A percentile compares a stretch with the other conserved stretches of the same genome.
Evolutionary conservation across 805 yeast species (phyloP).

Genomic region (Myxozyma sirexii): DNA sequence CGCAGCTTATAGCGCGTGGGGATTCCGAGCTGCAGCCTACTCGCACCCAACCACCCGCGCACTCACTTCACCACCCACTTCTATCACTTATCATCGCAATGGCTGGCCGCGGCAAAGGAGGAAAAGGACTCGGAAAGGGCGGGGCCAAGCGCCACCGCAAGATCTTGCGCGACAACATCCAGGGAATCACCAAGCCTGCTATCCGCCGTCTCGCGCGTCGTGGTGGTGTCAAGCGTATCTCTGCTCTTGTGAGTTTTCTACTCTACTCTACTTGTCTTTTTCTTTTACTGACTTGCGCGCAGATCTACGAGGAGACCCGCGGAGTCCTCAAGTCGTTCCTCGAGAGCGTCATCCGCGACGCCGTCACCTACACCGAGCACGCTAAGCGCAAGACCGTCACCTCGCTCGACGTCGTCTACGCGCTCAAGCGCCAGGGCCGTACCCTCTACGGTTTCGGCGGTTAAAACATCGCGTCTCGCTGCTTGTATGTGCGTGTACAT

Average conservation of each 20-base stretch:
- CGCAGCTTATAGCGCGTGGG: slow-evolving; percentile 13
- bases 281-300: neutral
- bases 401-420: slow-evolving; percentile 97
- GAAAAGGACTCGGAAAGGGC: slow-evolving; percentile 99
- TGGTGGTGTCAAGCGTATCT: slow-evolving; percentile 99
- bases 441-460: slow-evolving; percentile 99
- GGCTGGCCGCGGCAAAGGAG: slow-evolving; percentile 99
- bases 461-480: slow-evolving; percentile 53
- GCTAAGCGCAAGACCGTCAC: slow-evolving; percentile 99
- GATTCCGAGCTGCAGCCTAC: neutral
- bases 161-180: slow-evolving; percentile 98
- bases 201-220: slow-evolving; percentile 99
- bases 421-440: slow-evolving; percentile 99
- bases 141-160: slow-evolving; percentile 99
- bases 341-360: slow-evolving; percentile 97
- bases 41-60: neutral
- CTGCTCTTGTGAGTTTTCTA: slow-evolving; percentile 62
- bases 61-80: neutral
- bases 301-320: slow-evolving; percentile 97
- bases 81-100: slow-evolving; percentile 47
- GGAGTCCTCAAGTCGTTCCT: slow-evolving; percentile 93
- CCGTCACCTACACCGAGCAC: slow-evolving; percentile 99
- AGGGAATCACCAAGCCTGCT: slow-evolving; percentile 99
- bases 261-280: slow-evolving; percentile 68
- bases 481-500: slow-evolving; percentile 5